Percentiles rank a stretch among this genome's conserved stretches.
Evolutionary conservation across 2,329 filamentous ascomycete genomes (phyloP).

Genomic region (Paecilomyces fulvus): DNA sequence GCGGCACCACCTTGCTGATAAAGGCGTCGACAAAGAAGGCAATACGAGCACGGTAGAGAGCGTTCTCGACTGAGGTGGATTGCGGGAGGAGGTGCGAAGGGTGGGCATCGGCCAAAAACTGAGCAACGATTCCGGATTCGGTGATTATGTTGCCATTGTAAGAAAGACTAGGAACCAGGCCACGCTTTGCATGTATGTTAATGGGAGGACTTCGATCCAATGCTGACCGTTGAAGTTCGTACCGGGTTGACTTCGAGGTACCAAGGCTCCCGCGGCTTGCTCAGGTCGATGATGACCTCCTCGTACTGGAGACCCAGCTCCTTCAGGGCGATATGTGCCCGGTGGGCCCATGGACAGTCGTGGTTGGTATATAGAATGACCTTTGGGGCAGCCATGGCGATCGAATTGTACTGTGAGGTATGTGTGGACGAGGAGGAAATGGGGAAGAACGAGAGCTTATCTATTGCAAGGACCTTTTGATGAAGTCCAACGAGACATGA

Average conservation of each 20-base stretch:
- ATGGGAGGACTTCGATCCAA: background rate
- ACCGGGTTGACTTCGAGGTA: constrained; percentile 70
- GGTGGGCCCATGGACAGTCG: constrained; percentile 64
- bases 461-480: background rate
- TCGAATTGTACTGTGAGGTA: background rate
- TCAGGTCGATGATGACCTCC: constrained; percentile 65
- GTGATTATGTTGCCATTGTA: constrained; percentile 63
- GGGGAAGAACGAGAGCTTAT: background rate
- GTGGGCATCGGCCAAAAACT: constrained; percentile 62
- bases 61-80: constrained; percentile 42
- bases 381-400: constrained; percentile 32
- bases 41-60: constrained; percentile 58
- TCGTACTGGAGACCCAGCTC: constrained; percentile 60
- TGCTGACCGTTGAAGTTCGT: constrained; percentile 8
- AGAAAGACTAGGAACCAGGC: constrained; percentile 63
- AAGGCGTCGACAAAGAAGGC: constrained; percentile 66
- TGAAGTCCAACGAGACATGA: background rate
- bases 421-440: background rate
- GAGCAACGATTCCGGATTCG: constrained; percentile 64
- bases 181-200: constrained; percentile 40
- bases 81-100: constrained; percentile 58
- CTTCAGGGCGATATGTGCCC: constrained; percentile 62
- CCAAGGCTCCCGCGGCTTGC: constrained; percentile 58
- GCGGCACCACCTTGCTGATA: constrained; percentile 50
- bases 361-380: constrained; percentile 66